These are phyloP conservation scores for Parafenestella ontariensis DNA, from an alignment of 2,329 filamentous ascomycete genomes.

Conservation along the genomic window DNA sequence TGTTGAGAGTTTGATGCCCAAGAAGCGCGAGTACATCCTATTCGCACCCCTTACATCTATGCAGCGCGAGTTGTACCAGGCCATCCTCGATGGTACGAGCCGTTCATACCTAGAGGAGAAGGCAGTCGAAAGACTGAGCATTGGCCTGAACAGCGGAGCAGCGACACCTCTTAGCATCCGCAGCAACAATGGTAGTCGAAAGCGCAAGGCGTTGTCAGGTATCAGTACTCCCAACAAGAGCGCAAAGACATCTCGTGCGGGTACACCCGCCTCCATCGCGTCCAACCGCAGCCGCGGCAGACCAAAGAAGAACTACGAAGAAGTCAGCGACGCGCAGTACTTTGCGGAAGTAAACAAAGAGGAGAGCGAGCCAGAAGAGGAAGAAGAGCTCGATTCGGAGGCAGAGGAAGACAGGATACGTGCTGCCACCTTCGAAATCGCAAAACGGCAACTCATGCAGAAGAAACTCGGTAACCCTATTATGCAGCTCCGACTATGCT, in stretches of 20 bases:
- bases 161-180: slow-evolving; percentile 57
- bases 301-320: slow-evolving; percentile 67
- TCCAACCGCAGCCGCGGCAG: slow-evolving; percentile 61
- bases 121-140: slow-evolving; percentile 69
- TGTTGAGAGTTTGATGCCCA: slow-evolving; percentile 88
- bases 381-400: slow-evolving; percentile 52
- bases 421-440: slow-evolving; percentile 73
- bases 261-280: slow-evolving; percentile 69
- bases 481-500: slow-evolving; percentile 89
- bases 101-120: slow-evolving; percentile 74
- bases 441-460: slow-evolving; percentile 83
- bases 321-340: slow-evolving; percentile 83
- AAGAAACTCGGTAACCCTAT: slow-evolving; percentile 95
- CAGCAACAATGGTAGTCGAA: slow-evolving; percentile 58
- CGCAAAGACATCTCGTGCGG: slow-evolving; percentile 74
- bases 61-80: slow-evolving; percentile 88
- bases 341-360: slow-evolving; percentile 76
- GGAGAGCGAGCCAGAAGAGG: slow-evolving; percentile 51
- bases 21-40: slow-evolving; percentile 94
- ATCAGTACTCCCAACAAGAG: slow-evolving; percentile 69
- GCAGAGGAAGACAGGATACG: slow-evolving; percentile 69
- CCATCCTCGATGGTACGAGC: slow-evolving; percentile 67
- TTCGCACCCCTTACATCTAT: slow-evolving; percentile 91
- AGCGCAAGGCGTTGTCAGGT: slow-evolving; percentile 62
- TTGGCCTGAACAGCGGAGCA: slow-evolving; percentile 48